A percentile compares a stretch with the other conserved stretches of the same genome.
Conservation (phyloP, 441 rosid genomes). For the Capsella rubella region DNA sequence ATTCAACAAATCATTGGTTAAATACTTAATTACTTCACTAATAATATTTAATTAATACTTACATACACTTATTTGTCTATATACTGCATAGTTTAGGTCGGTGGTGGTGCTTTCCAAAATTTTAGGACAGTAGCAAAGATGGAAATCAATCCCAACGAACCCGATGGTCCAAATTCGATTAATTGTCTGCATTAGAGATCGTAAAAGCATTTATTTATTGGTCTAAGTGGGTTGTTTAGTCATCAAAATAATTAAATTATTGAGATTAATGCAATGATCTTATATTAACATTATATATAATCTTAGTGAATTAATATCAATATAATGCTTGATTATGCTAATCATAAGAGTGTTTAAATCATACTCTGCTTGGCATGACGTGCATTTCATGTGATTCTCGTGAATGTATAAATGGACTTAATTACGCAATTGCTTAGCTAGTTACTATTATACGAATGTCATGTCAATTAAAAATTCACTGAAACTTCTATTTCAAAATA, state of each 20-base stretch:
- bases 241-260: slow-evolving; percentile 22
- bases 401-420: slow-evolving; percentile 14
- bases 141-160: slow-evolving; percentile 27
- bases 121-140: slow-evolving; percentile 34
- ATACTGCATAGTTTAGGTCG: slow-evolving; percentile 23
- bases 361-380: slow-evolving; percentile 20
- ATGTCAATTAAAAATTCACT: neutral
- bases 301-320: slow-evolving; percentile 3
- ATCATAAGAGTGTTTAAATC: slow-evolving; percentile 13
- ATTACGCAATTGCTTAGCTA: slow-evolving; percentile 29
- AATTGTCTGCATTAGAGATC: slow-evolving; percentile 28
- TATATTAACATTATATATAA: neutral
- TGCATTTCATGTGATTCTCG: slow-evolving; percentile 39
- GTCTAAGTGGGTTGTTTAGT: slow-evolving; percentile 37
- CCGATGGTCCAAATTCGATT: slow-evolving; percentile 40
- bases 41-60: neutral
- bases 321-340: slow-evolving; percentile 13
- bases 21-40: neutral
- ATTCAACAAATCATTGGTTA: slow-evolving; percentile 26
- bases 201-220: slow-evolving; percentile 13
- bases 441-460: neutral
- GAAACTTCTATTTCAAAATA: neutral
- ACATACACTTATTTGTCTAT: neutral
- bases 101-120: slow-evolving; percentile 41
- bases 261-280: slow-evolving; percentile 21